Evolutionary conservation across 2,329 filamentous ascomycete genomes (phyloP).

Genomic region (Penicillium sp.): DNA sequence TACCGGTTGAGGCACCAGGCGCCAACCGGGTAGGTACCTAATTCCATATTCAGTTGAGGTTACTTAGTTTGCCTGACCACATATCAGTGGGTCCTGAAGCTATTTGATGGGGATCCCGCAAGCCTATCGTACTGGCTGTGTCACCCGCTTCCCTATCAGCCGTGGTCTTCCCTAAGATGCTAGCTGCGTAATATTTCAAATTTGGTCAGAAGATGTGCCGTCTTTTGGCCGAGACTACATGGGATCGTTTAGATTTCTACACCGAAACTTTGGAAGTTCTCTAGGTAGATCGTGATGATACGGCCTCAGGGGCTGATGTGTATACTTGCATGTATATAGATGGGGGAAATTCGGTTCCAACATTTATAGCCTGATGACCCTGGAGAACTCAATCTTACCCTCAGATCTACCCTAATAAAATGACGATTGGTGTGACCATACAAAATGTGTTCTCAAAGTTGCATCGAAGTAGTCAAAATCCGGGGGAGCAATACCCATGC

Average conservation of each 20-base stretch:
- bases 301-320: no score
- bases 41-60: neutral
- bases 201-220: neutral
- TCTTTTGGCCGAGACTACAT: no score
- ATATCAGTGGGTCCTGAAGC: neutral
- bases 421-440: neutral
- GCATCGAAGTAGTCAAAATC: constrained; percentile 1
- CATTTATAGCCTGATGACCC: no score
- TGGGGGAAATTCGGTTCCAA: no score
- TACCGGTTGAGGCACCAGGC: no score
- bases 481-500: constrained; percentile 5
- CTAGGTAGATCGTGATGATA: no score
- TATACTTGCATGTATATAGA: no score
- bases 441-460: neutral
- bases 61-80: neutral
- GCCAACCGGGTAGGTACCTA: neutral
- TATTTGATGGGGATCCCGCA: constrained; percentile 1
- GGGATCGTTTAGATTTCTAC: no score
- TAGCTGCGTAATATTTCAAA: constrained; percentile 1
- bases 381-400: neutral
- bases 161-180: neutral
- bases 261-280: no score
- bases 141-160: constrained; percentile 3
- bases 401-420: neutral
- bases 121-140: neutral